phyloP scores from a whole-genome alignment of 176 grass and related monocot genomes.

The Metroxylon sagu region DNA sequence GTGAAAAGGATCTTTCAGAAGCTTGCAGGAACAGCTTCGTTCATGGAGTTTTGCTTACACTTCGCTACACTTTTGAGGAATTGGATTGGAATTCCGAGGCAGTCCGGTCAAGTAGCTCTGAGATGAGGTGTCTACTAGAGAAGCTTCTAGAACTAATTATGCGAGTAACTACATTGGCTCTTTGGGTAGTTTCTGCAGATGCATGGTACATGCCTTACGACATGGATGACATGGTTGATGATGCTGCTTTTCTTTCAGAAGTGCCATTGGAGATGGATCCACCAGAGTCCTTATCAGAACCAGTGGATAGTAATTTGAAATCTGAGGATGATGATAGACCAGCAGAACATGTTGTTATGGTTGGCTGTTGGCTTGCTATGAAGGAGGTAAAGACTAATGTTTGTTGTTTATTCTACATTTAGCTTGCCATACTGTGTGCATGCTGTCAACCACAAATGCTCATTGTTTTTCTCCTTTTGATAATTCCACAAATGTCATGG shows the following conservation, averaged over 20 bases:
- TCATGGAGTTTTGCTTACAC: constrained; percentile 86
- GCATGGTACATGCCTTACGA: constrained; percentile 83
- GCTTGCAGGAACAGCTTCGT: constrained; percentile 90
- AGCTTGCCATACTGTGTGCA: neutral
- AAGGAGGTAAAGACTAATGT: constrained; percentile 61
- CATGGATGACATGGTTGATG: constrained; percentile 79
- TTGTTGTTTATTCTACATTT: constrained; percentile 8
- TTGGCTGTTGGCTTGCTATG: constrained; percentile 98
- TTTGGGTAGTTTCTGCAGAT: constrained; percentile 96
- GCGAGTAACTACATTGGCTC: constrained; percentile 66
- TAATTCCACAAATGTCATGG: neutral
- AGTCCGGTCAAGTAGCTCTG: constrained; percentile 46
- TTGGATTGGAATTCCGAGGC: constrained; percentile 72
- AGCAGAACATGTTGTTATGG: constrained; percentile 82
- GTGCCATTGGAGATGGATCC: constrained; percentile 40
- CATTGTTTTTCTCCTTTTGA: too few species aligned
- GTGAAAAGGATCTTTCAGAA: constrained; percentile 76
- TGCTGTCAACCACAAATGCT: too few species aligned
- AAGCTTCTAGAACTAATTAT: constrained; percentile 85
- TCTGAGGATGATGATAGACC: constrained; percentile 46
- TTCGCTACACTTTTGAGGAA: constrained; percentile 95
- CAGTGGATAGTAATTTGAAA: constrained; percentile 29
- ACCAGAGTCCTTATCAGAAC: constrained; percentile 30
- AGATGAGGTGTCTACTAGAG: constrained; percentile 67
- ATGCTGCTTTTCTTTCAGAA: constrained; percentile 51